These are phyloP conservation scores for Clonostachys rosea DNA, from an alignment of 2,329 filamentous ascomycete genomes.

Conservation along the genomic window DNA sequence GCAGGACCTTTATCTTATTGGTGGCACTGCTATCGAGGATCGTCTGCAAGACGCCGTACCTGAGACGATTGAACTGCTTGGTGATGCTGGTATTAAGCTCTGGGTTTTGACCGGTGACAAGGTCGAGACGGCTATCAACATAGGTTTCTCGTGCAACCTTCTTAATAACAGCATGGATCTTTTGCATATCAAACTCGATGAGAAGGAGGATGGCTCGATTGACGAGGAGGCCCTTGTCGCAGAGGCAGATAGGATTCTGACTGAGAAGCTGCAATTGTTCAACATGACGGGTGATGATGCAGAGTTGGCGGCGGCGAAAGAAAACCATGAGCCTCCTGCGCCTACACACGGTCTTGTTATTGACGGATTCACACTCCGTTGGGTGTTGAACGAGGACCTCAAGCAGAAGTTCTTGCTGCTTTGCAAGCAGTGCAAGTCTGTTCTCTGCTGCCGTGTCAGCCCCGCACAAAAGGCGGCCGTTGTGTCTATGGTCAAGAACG, in stretches of 20 bases:
- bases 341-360: constrained; percentile 91
- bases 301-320: constrained; percentile 73
- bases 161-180: constrained; percentile 98
- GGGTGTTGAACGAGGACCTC: constrained; percentile 76
- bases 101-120: constrained; percentile 99
- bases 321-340: constrained; percentile 80
- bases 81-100: constrained; percentile 91
- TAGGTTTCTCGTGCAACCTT: constrained; percentile 97
- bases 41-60: constrained; percentile 94
- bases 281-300: constrained; percentile 78
- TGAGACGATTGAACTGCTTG: constrained; percentile 88
- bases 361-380: constrained; percentile 87
- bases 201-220: constrained; percentile 55
- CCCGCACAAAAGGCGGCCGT: constrained; percentile 97
- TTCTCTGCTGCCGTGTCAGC: constrained; percentile 95
- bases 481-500: constrained; percentile 90
- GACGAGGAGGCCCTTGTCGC: constrained; percentile 45
- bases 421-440: constrained; percentile 95
- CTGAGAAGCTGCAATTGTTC: constrained; percentile 69
- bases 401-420: constrained; percentile 91
- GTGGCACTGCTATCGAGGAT: constrained; percentile 96
- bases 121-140: constrained; percentile 99
- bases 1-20: constrained; percentile 79
- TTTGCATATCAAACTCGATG: constrained; percentile 80
- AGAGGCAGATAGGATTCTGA: constrained; percentile 65